These are phyloP conservation scores for Collybiopsis luxurians DNA, from an alignment of 768 basidiomycete genomes.

Conservation along the genomic window DNA sequence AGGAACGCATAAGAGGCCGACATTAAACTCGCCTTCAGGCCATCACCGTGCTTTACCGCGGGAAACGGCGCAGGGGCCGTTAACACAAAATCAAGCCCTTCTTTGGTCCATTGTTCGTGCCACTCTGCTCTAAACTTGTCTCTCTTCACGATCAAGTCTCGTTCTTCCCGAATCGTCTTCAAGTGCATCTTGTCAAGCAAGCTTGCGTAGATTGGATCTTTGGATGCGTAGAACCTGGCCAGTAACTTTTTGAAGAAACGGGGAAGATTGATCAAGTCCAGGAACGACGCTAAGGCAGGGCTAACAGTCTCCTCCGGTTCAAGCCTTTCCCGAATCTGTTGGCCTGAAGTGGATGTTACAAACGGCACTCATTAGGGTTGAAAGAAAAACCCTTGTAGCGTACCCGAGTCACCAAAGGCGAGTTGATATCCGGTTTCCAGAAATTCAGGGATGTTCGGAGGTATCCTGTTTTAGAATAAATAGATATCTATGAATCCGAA, in stretches of 20 bases:
- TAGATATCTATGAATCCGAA: background rate
- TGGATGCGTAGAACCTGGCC: slow-evolving; percentile 35
- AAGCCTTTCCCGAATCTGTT: slow-evolving; percentile 35
- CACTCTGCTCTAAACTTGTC: slow-evolving; percentile 42
- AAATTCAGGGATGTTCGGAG: slow-evolving; percentile 52
- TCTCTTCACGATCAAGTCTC: slow-evolving; percentile 42
- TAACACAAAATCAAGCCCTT: slow-evolving; percentile 60
- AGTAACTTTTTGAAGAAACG: slow-evolving; percentile 40
- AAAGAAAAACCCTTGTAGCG: slow-evolving; percentile 7
- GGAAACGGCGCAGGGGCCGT: slow-evolving; percentile 63
- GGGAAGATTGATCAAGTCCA: slow-evolving; percentile 13
- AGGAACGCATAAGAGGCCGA: slow-evolving; percentile 64
- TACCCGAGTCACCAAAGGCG: slow-evolving; percentile 57
- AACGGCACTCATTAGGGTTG: background rate
- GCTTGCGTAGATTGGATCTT: slow-evolving; percentile 34
- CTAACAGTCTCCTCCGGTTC: slow-evolving; percentile 34
- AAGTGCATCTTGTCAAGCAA: slow-evolving; percentile 37
- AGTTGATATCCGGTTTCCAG: slow-evolving; percentile 52
- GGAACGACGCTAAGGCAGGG: slow-evolving; percentile 21
- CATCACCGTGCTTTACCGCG: slow-evolving; percentile 52
- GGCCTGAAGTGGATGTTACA: slow-evolving; percentile 29
- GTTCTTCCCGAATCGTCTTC: slow-evolving; percentile 52
- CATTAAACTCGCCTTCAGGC: slow-evolving; percentile 50
- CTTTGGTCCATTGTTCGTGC: slow-evolving; percentile 44
- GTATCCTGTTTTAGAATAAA: slow-evolving; percentile 20